Evolutionary conservation across 345 rosid genomes (phyloP).

Genomic region (Gossypium sturtianum): DNA sequence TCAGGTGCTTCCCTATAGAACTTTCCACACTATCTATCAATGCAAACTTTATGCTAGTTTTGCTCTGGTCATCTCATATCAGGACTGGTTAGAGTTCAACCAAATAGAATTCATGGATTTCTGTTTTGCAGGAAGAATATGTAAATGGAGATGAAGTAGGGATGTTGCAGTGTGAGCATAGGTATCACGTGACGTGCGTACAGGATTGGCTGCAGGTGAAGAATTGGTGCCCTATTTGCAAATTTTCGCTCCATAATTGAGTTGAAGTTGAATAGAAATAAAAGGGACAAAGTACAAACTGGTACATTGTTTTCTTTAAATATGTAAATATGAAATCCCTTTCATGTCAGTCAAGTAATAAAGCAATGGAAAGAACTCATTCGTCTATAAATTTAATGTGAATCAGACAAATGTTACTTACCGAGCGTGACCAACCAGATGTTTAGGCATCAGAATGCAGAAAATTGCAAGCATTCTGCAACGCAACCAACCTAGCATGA

Average conservation of each 20-base stretch:
- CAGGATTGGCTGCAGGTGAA: conserved; percentile 80
- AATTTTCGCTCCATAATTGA: conserved; percentile 19
- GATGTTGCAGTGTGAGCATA: conserved; percentile 67
- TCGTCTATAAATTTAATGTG: background rate
- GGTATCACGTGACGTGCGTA: conserved; percentile 57
- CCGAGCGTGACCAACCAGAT: background rate
- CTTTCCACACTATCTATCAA: background rate
- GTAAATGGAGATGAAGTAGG: conserved; percentile 69
- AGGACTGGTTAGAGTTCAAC: background rate
- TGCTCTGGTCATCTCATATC: background rate
- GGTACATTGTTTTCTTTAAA: background rate
- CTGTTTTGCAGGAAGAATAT: conserved; percentile 76
- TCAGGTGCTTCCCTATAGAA: conserved; percentile 45
- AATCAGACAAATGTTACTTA: background rate
- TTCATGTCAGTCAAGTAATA: conserved; percentile 25
- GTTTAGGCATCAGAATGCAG: background rate
- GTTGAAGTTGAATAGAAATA: conserved; percentile 14
- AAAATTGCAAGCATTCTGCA: background rate
- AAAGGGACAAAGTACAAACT: conserved; percentile 5
- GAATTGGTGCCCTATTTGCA: conserved; percentile 96
- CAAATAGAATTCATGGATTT: background rate
- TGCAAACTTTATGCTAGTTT: conserved; percentile 6
- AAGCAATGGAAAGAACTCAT: conserved; percentile 14
- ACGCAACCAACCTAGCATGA: background rate
- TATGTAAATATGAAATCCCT: conserved; percentile 27